These are phyloP conservation scores for Musa troglodytarum DNA, from an alignment of 176 grass and related monocot species.

Conservation along the genomic window DNA sequence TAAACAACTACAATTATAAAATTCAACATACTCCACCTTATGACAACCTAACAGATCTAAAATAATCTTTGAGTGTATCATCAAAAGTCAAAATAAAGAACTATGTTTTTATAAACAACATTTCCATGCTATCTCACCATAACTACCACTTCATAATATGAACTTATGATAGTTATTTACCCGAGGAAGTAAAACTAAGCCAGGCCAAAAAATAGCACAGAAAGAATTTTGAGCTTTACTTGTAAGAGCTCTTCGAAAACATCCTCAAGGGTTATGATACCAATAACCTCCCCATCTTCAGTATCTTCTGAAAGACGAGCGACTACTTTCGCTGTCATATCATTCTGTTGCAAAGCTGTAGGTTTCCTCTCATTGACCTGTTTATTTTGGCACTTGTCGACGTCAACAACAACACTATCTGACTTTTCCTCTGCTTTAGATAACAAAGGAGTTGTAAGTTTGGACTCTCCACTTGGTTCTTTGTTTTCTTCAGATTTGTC, in stretches of 20 bases:
- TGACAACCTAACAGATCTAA: neutral
- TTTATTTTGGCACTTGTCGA: constrained; percentile 48
- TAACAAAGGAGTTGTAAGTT: constrained; percentile 48
- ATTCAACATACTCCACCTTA: no score
- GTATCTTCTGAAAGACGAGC: constrained; percentile 67
- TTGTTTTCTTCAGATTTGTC: constrained; percentile 38
- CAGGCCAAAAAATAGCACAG: no score
- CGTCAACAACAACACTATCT: constrained; percentile 59
- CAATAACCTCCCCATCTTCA: constrained; percentile 92
- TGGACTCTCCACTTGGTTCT: constrained; percentile 22
- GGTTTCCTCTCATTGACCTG: constrained; percentile 48
- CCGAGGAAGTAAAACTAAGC: no score
- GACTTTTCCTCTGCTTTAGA: constrained; percentile 52
- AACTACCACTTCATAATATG: no score
- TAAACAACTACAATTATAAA: no score
- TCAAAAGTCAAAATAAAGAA: no score
- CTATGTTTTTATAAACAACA: no score
- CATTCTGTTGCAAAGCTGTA: constrained; percentile 15
- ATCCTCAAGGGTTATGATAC: constrained; percentile 95
- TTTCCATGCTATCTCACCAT: no score
- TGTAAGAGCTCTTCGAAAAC: constrained; percentile 96
- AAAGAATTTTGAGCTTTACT: constrained; percentile 26
- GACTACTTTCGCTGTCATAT: constrained; percentile 23
- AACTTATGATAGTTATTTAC: no score
- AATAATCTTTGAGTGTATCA: neutral